phyloP scores from a whole-genome alignment of 73 alveolate genomes.

The Breviolum minutum region DNA sequence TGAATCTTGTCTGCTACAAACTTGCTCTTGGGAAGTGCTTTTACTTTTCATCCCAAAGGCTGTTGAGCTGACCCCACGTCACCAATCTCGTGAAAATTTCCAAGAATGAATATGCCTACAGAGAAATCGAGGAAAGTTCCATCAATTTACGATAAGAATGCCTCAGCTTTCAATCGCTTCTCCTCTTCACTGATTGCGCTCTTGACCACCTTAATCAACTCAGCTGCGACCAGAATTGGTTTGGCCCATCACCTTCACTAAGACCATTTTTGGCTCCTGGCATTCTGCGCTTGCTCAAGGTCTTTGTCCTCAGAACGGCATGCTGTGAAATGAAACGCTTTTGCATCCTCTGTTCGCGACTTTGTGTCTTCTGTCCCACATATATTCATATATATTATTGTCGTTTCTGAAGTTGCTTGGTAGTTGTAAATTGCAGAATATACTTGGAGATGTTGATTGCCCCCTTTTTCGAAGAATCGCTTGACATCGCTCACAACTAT shows the following conservation, averaged over 20 bases:
- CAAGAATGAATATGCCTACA: too few relatives aligned
- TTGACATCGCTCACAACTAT: too few relatives aligned
- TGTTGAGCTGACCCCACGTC: background rate
- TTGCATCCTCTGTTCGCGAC: too few relatives aligned
- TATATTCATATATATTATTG: too few relatives aligned
- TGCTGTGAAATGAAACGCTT: too few relatives aligned
- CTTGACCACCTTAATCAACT: slow-evolving; percentile 3
- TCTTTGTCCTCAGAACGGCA: slow-evolving; percentile 14
- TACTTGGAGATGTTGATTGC: background rate
- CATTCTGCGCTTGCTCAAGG: slow-evolving; percentile 56
- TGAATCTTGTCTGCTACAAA: too few relatives aligned
- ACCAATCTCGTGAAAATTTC: background rate
- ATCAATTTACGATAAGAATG: background rate
- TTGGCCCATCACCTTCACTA: background rate
- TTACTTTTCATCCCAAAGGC: background rate
- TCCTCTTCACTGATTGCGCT: slow-evolving; percentile 51
- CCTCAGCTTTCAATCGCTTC: slow-evolving; percentile 33
- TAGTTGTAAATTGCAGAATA: background rate
- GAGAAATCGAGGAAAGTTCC: background rate
- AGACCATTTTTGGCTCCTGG: background rate
- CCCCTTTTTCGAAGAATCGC: background rate
- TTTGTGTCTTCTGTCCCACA: too few relatives aligned
- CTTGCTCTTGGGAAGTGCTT: too few relatives aligned
- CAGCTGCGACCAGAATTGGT: background rate
- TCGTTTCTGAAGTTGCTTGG: background rate